Percentiles rank a stretch among this genome's conserved stretches.
Conservation (phyloP, 2,329 filamentous ascomycete genomes). For the Penicillium sp. region DNA sequence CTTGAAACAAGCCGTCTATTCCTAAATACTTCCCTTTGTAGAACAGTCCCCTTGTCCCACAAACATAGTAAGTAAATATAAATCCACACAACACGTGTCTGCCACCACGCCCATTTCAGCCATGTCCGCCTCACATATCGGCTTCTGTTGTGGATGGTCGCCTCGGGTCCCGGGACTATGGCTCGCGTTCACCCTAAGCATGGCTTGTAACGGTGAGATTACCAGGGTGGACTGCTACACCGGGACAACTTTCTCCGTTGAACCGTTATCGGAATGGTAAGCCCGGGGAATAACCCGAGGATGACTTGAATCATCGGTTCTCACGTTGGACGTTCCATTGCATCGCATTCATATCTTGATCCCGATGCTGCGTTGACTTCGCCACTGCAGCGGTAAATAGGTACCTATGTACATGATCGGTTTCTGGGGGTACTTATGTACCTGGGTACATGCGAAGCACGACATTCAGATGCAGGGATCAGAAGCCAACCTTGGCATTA, state of each 20-base stretch:
- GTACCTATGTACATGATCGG: neutral
- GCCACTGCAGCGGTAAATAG: neutral
- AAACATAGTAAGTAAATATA: neutral
- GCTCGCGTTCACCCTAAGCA: slow-evolving; percentile 6
- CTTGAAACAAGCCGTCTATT: slow-evolving; percentile 1
- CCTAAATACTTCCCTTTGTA: neutral
- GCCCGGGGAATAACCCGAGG: neutral
- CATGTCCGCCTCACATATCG: slow-evolving; percentile 9
- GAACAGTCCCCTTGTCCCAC: neutral
- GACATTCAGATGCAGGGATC: neutral
- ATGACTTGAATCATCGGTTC: neutral
- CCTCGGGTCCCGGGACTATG: neutral
- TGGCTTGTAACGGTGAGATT: slow-evolving; percentile 14
- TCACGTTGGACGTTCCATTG: neutral
- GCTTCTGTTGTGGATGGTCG: neutral
- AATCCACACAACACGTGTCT: neutral
- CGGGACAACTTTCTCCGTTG: neutral
- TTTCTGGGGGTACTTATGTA: no score
- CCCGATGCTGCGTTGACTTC: neutral
- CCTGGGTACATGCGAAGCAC: neutral
- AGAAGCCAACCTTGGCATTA: neutral
- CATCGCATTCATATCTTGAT: neutral
- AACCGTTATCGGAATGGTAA: no score
- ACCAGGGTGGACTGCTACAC: neutral
- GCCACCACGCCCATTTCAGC: slow-evolving; percentile 3